Conservation (phyloP, 169 alveolate genomes). For the Babesia bigemina region DNA sequence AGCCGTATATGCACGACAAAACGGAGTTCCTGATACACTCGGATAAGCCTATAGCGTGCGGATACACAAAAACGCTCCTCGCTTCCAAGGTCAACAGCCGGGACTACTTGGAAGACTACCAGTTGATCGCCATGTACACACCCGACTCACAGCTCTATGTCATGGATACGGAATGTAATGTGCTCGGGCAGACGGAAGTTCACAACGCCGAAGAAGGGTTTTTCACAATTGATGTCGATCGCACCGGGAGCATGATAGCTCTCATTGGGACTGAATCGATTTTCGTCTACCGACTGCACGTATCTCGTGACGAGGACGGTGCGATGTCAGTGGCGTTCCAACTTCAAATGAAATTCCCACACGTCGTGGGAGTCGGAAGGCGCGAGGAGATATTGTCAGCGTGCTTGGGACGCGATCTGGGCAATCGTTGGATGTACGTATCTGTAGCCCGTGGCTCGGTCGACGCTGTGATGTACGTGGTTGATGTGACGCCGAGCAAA, state of each 20-base stretch:
- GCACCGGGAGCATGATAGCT: slow-evolving; percentile 22
- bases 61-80: slow-evolving; percentile 12
- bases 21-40: slow-evolving; percentile 11
- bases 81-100: neutral
- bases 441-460: slow-evolving; percentile 49
- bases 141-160: slow-evolving; percentile 11
- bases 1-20: slow-evolving; percentile 38
- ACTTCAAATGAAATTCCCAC: slow-evolving; percentile 31
- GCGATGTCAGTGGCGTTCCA: neutral
- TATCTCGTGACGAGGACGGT: slow-evolving; percentile 15
- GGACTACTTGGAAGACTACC: slow-evolving; percentile 18
- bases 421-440: slow-evolving; percentile 44
- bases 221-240: slow-evolving; percentile 10
- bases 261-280: slow-evolving; percentile 17
- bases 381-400: slow-evolving; percentile 44
- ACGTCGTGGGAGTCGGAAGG: slow-evolving; percentile 41
- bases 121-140: slow-evolving; percentile 22
- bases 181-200: slow-evolving; percentile 7
- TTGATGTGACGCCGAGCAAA: slow-evolving; percentile 34
- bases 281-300: neutral
- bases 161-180: neutral
- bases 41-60: slow-evolving; percentile 19
- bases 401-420: slow-evolving; percentile 30
- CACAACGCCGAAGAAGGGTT: slow-evolving; percentile 11
- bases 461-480: slow-evolving; percentile 49